A percentile compares a stretch with the other conserved stretches of the same genome.
These are phyloP conservation scores for Drechslerella coelobrocha DNA, from an alignment of 2,329 filamentous ascomycete genomes.

Conservation along the genomic window DNA sequence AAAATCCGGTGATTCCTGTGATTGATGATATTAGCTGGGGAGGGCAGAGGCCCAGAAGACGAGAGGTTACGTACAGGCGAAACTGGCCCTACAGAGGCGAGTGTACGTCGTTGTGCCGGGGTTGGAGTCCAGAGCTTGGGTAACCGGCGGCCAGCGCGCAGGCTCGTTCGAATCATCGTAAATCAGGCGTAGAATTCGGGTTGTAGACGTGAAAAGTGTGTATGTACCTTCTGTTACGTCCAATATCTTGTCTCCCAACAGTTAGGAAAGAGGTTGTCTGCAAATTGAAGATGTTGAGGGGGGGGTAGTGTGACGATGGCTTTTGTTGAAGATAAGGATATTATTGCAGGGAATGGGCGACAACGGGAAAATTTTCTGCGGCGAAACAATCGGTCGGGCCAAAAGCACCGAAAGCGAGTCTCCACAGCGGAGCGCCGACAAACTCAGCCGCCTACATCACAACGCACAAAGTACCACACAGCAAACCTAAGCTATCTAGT, in stretches of 20 bases:
- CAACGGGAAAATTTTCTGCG: constrained; percentile 42
- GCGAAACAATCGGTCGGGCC: constrained; percentile 28
- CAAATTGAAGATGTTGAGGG: neutral
- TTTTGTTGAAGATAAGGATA: constrained; percentile 10
- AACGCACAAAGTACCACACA: constrained; percentile 31
- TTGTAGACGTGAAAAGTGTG: neutral
- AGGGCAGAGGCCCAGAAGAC: neutral
- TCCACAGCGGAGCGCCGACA: neutral
- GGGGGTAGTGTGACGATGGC: neutral
- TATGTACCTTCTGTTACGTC: no score
- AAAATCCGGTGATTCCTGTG: constrained; percentile 81
- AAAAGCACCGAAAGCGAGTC: constrained; percentile 8
- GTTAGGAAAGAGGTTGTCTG: no score
- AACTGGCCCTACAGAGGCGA: constrained; percentile 28
- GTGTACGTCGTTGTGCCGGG: constrained; percentile 29
- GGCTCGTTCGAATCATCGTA: constrained; percentile 39
- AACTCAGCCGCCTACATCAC: constrained; percentile 4
- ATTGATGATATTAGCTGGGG: constrained; percentile 54
- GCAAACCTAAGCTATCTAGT: neutral
- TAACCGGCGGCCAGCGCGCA: constrained; percentile 45
- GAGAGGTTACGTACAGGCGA: constrained; percentile 24
- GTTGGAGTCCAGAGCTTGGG: constrained; percentile 14
- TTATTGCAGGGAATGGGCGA: neutral
- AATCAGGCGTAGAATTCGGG: neutral
- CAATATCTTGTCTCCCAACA: no score